phyloP scores from a whole-genome alignment of 2,329 filamentous ascomycete genomes.

The Erysiphe pulchra region DNA sequence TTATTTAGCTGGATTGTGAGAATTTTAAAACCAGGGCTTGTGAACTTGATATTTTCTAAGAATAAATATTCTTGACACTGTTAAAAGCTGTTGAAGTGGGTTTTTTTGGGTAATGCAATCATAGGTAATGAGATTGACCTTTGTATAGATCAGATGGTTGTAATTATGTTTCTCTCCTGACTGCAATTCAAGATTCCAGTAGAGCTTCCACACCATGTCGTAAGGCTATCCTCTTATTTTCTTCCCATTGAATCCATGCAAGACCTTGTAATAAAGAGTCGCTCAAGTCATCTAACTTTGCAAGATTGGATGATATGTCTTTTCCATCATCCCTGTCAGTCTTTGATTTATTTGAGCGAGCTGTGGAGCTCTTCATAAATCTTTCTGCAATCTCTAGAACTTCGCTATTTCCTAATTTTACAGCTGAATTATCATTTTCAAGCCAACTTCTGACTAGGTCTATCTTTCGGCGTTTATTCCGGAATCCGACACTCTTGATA shows the following conservation, averaged over 20 bases:
- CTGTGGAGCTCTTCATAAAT: conserved; percentile 14
- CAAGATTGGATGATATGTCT: conserved; percentile 1
- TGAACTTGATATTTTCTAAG: too few relatives aligned
- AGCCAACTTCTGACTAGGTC: conserved; percentile 32
- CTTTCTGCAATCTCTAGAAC: conserved; percentile 14
- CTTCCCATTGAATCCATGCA: conserved; percentile 53
- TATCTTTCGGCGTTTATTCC: conserved; percentile 22
- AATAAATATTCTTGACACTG: too few relatives aligned
- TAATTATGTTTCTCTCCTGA: too few relatives aligned
- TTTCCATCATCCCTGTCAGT: conserved; percentile 11
- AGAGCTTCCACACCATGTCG: conserved; percentile 12
- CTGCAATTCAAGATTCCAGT: conserved; percentile 4
- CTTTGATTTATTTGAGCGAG: conserved; percentile 6
- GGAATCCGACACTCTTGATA: conserved; percentile 4
- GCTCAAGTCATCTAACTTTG: conserved; percentile 47
- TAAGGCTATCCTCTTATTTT: conserved; percentile 20
- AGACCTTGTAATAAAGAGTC: conserved; percentile 58
- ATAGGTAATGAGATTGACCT: too few relatives aligned
- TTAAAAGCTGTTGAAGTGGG: too few relatives aligned
- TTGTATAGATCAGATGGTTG: too few relatives aligned
- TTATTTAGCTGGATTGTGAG: too few relatives aligned
- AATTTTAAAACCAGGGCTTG: too few relatives aligned
- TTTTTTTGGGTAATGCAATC: too few relatives aligned
- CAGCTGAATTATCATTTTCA: conserved; percentile 7
- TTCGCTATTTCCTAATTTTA: conserved; percentile 12